A percentile compares a stretch with the other conserved stretches of the same genome.
Evolutionary conservation across 176 grass and related monocot genomes (phyloP).

Genomic region (Themeda triandra): DNA sequence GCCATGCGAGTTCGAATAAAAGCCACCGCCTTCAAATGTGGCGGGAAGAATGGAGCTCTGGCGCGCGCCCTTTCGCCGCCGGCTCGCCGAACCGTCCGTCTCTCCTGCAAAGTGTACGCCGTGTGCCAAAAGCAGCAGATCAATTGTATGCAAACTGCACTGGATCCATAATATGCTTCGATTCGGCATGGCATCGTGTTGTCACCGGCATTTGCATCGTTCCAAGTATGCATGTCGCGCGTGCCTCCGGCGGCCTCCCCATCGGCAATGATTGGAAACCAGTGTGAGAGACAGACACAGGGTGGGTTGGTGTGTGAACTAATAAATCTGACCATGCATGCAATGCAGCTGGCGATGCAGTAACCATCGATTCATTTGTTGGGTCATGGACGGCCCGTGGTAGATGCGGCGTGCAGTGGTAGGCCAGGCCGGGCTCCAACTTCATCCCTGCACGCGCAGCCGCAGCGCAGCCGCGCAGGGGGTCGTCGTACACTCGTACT

Average conservation of each 20-base stretch:
- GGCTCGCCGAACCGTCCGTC: neutral
- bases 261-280: neutral
- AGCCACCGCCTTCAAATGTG: conserved; percentile 4
- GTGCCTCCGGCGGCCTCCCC: neutral
- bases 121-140: neutral
- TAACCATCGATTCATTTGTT: neutral
- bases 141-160: too few species aligned
- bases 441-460: neutral
- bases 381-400: neutral
- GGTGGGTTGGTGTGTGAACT: neutral
- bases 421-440: neutral
- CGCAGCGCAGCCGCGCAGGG: too few species aligned
- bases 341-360: neutral
- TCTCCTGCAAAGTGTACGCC: neutral
- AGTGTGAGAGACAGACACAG: neutral
- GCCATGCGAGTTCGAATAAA: neutral
- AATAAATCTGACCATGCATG: neutral
- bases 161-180: too few species aligned
- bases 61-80: neutral
- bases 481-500: too few species aligned
- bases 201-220: neutral
- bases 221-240: neutral
- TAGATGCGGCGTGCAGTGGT: neutral
- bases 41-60: neutral
- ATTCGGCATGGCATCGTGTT: neutral